phyloP scores from a whole-genome alignment of 1,284 basidiomycete genomes.

The Mycocalia duriaeana region DNA sequence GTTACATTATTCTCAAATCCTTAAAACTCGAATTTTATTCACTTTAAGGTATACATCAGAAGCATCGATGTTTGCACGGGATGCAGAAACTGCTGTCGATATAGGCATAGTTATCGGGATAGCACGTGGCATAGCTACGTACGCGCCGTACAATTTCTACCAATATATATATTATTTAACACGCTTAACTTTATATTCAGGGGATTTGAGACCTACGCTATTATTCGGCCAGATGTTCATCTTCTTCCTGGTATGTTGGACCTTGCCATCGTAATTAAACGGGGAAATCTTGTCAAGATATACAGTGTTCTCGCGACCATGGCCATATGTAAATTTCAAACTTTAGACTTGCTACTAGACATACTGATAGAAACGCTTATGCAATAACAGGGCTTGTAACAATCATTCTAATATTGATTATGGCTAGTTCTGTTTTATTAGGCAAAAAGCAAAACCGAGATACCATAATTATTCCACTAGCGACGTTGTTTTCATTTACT shows the following conservation, averaged over 20 bases:
- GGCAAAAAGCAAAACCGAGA: slow-evolving; percentile 17
- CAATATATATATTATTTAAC: neutral
- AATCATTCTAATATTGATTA: slow-evolving; percentile 18
- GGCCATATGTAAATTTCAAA: slow-evolving; percentile 14
- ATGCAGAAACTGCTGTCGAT: slow-evolving; percentile 11
- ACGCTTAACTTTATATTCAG: slow-evolving; percentile 7
- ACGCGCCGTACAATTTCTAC: neutral
- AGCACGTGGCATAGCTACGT: slow-evolving; percentile 20
- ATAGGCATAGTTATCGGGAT: slow-evolving; percentile 14
- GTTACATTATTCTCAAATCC: neutral
- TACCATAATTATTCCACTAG: slow-evolving; percentile 19
- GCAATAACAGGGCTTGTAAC: slow-evolving; percentile 17
- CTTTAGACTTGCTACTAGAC: no score
- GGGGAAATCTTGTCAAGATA: slow-evolving; percentile 16
- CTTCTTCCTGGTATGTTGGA: slow-evolving; percentile 16
- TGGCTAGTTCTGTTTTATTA: slow-evolving; percentile 19
- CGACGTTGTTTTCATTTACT: slow-evolving; percentile 21
- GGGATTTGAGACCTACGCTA: slow-evolving; percentile 16
- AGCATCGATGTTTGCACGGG: slow-evolving; percentile 18
- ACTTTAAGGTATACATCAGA: slow-evolving; percentile 17
- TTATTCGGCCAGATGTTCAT: slow-evolving; percentile 8
- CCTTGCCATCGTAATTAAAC: slow-evolving; percentile 13
- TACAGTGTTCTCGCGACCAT: slow-evolving; percentile 18
- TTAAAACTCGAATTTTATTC: neutral
- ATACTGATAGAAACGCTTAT: no score